Percentiles rank a stretch among this genome's conserved stretches.
phyloP scores from a whole-genome alignment of 2,329 filamentous ascomycete genomes.

The Sarocladium strictum region DNA sequence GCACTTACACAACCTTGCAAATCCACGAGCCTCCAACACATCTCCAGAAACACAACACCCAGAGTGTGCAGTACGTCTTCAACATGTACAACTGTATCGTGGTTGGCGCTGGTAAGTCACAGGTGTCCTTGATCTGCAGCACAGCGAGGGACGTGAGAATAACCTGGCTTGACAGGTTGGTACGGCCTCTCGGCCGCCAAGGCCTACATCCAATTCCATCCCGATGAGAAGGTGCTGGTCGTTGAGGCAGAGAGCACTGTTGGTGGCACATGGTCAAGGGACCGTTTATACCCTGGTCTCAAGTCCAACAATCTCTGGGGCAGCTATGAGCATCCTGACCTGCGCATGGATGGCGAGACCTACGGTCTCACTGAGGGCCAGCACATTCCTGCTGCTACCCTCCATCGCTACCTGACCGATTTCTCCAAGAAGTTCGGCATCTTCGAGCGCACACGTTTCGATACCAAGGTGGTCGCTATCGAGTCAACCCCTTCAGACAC shows the following conservation, averaged over 20 bases:
- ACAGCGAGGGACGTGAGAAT: background rate
- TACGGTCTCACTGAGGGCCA: conserved; percentile 41
- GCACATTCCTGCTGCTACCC: conserved; percentile 40
- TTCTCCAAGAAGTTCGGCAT: conserved; percentile 39
- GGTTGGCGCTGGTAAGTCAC: conserved; percentile 17
- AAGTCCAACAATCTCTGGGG: conserved; percentile 71
- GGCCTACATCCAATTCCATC: conserved; percentile 54
- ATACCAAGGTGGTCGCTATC: conserved; percentile 33
- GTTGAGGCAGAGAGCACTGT: conserved; percentile 43
- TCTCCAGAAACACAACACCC: background rate
- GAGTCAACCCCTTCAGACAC: conserved; percentile 15
- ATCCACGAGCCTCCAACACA: background rate
- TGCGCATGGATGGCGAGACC: conserved; percentile 56
- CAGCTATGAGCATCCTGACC: conserved; percentile 68
- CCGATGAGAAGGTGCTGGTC: conserved; percentile 46
- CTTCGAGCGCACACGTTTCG: conserved; percentile 31
- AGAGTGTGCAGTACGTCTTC: background rate
- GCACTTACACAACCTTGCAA: background rate
- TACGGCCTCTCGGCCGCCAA: conserved; percentile 57
- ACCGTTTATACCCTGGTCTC: conserved; percentile 62
- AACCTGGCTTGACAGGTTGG: conserved; percentile 21
- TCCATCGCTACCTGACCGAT: conserved; percentile 41
- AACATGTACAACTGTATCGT: conserved; percentile 18
- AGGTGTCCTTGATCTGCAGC: background rate
- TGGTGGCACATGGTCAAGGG: conserved; percentile 66